Percentiles rank a stretch among this genome's conserved stretches.
Evolutionary conservation across 2,329 filamentous ascomycete genomes (phyloP).

Genomic region (Ophiostoma perfectum): DNA sequence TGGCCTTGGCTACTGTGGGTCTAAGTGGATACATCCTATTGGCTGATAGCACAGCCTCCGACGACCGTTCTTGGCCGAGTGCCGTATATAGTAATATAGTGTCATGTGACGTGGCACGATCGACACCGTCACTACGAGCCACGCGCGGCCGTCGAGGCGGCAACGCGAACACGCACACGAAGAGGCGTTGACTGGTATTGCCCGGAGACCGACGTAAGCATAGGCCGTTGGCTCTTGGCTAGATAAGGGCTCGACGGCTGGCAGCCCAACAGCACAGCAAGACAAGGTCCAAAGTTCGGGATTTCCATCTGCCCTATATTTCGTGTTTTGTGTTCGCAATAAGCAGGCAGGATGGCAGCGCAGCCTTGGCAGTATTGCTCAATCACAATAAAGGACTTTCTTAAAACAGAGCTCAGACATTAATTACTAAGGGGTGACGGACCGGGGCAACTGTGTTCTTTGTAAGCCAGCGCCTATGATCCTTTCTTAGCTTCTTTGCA

Average conservation of each 20-base stretch:
- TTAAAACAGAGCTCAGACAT: background rate
- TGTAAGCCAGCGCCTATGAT: background rate
- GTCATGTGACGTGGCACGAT: slow-evolving; percentile 12
- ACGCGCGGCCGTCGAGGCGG: background rate
- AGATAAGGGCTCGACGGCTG: too few relatives aligned
- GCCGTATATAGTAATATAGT: slow-evolving; percentile 8
- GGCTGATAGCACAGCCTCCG: slow-evolving; percentile 10
- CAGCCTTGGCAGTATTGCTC: slow-evolving; percentile 1
- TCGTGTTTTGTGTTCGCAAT: background rate
- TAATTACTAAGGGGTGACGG: background rate
- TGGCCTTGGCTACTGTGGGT: background rate
- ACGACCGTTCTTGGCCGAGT: slow-evolving; percentile 19
- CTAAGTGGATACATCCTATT: slow-evolving; percentile 12
- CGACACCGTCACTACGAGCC: background rate
- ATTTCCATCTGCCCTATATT: background rate
- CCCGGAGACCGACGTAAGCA: too few relatives aligned
- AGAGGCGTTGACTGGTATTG: background rate
- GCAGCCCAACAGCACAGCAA: too few relatives aligned
- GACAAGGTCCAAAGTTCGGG: too few relatives aligned
- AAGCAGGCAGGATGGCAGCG: slow-evolving; percentile 3
- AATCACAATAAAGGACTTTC: background rate
- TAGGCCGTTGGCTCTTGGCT: too few relatives aligned
- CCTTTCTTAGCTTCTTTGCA: background rate
- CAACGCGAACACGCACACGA: background rate
- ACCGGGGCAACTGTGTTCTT: background rate